Conservation (phyloP, 2,329 filamentous ascomycete species). For the Aureobasidium lini region DNA sequence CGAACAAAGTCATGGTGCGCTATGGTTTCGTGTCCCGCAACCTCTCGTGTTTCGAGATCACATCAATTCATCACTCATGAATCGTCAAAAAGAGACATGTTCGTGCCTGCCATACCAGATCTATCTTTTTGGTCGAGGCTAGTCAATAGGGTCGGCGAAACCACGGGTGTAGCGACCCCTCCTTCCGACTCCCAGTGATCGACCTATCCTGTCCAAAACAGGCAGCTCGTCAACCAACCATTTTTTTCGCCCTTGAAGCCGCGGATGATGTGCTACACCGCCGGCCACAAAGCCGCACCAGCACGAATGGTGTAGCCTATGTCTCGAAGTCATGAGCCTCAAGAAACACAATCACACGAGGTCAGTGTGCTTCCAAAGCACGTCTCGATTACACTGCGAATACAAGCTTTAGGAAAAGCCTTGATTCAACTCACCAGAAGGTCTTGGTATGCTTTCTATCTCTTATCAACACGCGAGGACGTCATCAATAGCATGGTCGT, state of each 20-base stretch:
- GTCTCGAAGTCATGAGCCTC: neutral
- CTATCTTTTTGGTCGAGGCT: neutral
- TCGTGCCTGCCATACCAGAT: too few species aligned
- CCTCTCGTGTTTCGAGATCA: neutral
- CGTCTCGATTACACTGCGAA: neutral
- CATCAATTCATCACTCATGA: neutral
- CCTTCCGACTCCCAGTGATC: neutral
- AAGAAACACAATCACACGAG: neutral
- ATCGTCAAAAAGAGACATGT: neutral
- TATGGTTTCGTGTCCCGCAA: too few species aligned
- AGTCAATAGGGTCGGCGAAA: neutral
- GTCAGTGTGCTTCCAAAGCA: neutral
- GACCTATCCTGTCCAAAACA: neutral
- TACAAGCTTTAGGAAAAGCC: neutral
- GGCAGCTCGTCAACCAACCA: slow-evolving; percentile 5
- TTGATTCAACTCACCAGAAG: neutral
- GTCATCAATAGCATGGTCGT: neutral
- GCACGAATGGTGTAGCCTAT: neutral
- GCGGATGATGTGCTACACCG: neutral
- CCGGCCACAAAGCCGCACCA: neutral
- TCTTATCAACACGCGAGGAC: neutral
- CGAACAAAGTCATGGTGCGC: too few species aligned
- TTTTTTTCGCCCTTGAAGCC: neutral
- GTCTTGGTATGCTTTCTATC: neutral
- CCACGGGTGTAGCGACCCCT: neutral